Percentiles rank a stretch among this genome's conserved stretches.
Evolutionary conservation across 2,329 filamentous ascomycete species (phyloP).

Genomic region (Thermochaetoides dissita): DNA sequence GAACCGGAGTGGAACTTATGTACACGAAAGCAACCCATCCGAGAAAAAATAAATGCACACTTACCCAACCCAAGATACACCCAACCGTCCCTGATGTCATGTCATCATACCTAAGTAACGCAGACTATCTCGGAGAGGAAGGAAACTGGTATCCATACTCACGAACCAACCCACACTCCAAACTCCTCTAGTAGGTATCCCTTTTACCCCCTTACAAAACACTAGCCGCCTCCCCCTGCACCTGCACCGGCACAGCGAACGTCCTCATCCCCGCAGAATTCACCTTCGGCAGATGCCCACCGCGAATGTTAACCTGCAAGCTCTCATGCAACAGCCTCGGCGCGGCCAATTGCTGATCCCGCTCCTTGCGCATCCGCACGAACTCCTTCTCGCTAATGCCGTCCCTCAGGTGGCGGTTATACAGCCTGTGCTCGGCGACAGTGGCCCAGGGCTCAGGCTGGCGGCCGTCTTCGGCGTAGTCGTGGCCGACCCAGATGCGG

Average conservation of each 20-base stretch:
- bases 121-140: no score
- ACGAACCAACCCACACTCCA: no score
- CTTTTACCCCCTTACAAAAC: no score
- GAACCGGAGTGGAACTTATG: no score
- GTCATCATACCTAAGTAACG: no score
- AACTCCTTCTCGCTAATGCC: slow-evolving; percentile 29
- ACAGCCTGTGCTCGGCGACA: slow-evolving; percentile 29
- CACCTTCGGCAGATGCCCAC: slow-evolving; percentile 26
- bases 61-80: no score
- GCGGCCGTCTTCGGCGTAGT: slow-evolving; percentile 30
- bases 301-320: slow-evolving; percentile 39
- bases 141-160: no score
- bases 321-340: slow-evolving; percentile 36
- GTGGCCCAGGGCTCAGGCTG: slow-evolving; percentile 27
- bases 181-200: no score
- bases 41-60: no score
- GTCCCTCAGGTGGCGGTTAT: slow-evolving; percentile 35
- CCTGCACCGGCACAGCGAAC: slow-evolving; percentile 24
- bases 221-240: slow-evolving; percentile 4
- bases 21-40: no score
- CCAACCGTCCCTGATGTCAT: no score
- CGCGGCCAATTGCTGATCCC: slow-evolving; percentile 29
- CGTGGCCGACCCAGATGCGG: slow-evolving; percentile 40
- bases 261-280: slow-evolving; percentile 20
- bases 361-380: slow-evolving; percentile 26